Evolutionary conservation across 1,284 basidiomycete species (phyloP).

Genomic region (Tylopilus orsonianus): DNA sequence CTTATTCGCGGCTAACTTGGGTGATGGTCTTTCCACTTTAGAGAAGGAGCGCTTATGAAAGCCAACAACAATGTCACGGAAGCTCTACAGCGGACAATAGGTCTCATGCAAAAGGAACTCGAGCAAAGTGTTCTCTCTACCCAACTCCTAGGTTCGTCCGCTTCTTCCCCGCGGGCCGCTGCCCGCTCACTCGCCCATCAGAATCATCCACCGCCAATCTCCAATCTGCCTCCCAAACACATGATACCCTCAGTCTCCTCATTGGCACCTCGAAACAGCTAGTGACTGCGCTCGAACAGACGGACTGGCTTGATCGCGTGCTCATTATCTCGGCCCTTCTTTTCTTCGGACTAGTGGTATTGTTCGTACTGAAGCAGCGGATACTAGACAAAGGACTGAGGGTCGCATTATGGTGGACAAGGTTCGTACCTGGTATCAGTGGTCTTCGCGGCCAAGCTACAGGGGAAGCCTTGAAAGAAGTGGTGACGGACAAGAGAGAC

Average conservation of each 20-base stretch:
- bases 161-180: neutral
- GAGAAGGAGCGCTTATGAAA: conserved; percentile 85
- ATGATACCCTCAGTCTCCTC: conserved; percentile 74
- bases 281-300: conserved; percentile 81
- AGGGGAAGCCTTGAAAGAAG: conserved; percentile 11
- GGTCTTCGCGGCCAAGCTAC: conserved; percentile 5
- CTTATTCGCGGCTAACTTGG: conserved; percentile 1
- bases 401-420: conserved; percentile 78
- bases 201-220: conserved; percentile 81
- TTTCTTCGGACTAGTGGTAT: conserved; percentile 83
- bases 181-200: conserved; percentile 32
- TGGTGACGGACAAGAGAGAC: neutral
- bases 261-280: conserved; percentile 80
- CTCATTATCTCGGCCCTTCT: conserved; percentile 74
- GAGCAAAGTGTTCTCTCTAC: conserved; percentile 83
- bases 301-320: conserved; percentile 90
- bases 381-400: conserved; percentile 72
- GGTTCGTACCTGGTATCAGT: conserved; percentile 51
- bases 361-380: conserved; percentile 85
- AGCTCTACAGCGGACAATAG: conserved; percentile 79
- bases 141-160: conserved; percentile 76
- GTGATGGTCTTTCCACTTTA: conserved; percentile 28
- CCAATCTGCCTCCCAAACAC: conserved; percentile 71
- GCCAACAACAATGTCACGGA: conserved; percentile 87
- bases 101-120: conserved; percentile 86